These are phyloP conservation scores for Tetrapyrgos nigripes DNA, from an alignment of 1,284 basidiomycete species.

Conservation along the genomic window DNA sequence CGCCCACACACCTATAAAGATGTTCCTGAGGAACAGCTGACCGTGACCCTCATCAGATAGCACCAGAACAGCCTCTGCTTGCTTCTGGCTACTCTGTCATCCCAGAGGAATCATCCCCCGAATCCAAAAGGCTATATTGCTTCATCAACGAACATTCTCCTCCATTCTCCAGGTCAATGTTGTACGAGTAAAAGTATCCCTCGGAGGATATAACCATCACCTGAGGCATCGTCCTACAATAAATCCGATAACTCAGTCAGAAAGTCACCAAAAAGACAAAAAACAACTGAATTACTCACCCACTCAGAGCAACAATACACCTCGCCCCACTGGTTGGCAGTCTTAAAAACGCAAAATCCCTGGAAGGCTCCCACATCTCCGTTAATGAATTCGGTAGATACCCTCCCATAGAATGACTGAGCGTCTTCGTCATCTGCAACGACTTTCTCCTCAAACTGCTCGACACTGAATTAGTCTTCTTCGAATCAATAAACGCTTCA, in stretches of 20 bases:
- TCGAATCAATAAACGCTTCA: constrained; percentile 76
- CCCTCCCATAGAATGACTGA: constrained; percentile 86
- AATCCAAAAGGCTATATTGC: constrained; percentile 68
- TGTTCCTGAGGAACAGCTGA: too few species aligned
- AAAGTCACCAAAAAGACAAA: constrained; percentile 1
- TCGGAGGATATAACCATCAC: constrained; percentile 98
- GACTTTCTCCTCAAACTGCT: constrained; percentile 75
- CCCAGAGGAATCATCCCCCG: not conserved
- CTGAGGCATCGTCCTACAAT: constrained; percentile 85
- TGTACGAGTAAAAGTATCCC: constrained; percentile 95
- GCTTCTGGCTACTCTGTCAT: not conserved
- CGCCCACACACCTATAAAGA: too few species aligned
- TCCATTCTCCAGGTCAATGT: constrained; percentile 94
- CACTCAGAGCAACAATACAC: constrained; percentile 86
- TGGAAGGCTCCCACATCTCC: constrained; percentile 96
- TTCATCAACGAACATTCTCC: constrained; percentile 96
- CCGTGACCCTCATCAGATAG: too few species aligned
- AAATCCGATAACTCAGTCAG: not conserved
- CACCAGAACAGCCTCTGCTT: too few species aligned
- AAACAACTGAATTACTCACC: constrained; percentile 56
- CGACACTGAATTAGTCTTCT: constrained; percentile 65
- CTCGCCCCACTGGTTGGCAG: constrained; percentile 83
- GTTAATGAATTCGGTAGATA: constrained; percentile 92
- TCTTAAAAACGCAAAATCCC: constrained; percentile 94
- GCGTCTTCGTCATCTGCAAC: constrained; percentile 78